A percentile compares a stretch with the other conserved stretches of the same genome.
These are phyloP conservation scores for Rhynchosporium graminicola DNA, from an alignment of 2,329 filamentous ascomycete genomes.

Conservation along the genomic window DNA sequence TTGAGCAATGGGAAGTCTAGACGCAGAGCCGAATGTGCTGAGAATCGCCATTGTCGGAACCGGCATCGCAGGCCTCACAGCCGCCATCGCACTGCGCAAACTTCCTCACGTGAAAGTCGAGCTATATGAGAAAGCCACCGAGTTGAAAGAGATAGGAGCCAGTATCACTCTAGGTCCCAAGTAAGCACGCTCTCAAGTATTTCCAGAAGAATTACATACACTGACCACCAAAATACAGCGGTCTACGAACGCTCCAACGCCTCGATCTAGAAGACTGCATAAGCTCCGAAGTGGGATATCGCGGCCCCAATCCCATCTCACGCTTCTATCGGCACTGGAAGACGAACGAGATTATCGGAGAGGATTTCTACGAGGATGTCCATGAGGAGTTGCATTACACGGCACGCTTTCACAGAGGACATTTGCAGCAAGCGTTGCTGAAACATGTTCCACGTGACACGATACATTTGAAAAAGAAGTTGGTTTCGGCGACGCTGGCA, in stretches of 20 bases:
- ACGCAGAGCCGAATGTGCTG: slow-evolving; percentile 11
- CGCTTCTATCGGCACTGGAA: slow-evolving; percentile 45
- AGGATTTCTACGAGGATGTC: slow-evolving; percentile 39
- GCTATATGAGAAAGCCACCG: slow-evolving; percentile 42
- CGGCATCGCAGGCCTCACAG: slow-evolving; percentile 44
- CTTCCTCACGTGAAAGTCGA: slow-evolving; percentile 40
- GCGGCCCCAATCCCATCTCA: slow-evolving; percentile 35
- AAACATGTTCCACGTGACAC: slow-evolving; percentile 38
- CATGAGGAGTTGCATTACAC: slow-evolving; percentile 41
- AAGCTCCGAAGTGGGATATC: slow-evolving; percentile 40
- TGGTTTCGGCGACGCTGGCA: slow-evolving; percentile 27
- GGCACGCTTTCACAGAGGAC: slow-evolving; percentile 42
- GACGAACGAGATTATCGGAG: slow-evolving; percentile 43
- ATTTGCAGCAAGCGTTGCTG: slow-evolving; percentile 42
- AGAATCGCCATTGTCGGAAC: slow-evolving; percentile 41
- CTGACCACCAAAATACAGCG: slow-evolving; percentile 20
- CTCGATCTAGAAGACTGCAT: slow-evolving; percentile 42
- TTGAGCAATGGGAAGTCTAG: slow-evolving; percentile 20
- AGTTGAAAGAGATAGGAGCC: slow-evolving; percentile 44
- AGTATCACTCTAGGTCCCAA: slow-evolving; percentile 45
- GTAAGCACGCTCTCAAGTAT: not conserved
- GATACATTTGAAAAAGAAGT: slow-evolving; percentile 40
- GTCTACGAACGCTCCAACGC: slow-evolving; percentile 42
- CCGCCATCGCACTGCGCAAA: slow-evolving; percentile 41
- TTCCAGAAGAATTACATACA: not conserved